These are phyloP conservation scores for Aphanomyces stellatus DNA, from an alignment of 352 stramenopile genomes.

Conservation along the genomic window DNA sequence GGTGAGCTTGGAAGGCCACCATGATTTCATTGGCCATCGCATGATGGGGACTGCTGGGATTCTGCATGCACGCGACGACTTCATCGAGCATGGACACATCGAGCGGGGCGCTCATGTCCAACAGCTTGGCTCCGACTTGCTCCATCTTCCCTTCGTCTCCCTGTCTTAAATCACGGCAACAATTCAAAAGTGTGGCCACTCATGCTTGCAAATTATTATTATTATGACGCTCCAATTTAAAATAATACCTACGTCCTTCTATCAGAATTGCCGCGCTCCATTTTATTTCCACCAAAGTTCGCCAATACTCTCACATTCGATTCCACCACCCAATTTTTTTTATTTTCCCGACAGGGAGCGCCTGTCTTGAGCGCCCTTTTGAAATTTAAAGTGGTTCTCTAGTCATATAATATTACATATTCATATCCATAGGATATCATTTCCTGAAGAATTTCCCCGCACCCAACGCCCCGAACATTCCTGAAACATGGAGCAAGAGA, in stretches of 20 bases:
- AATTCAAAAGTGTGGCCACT: constrained; percentile 19
- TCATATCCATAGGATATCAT: too few species aligned
- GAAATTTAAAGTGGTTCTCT: too few species aligned
- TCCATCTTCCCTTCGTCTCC: constrained; percentile 52
- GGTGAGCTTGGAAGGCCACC: constrained; percentile 89
- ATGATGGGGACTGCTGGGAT: constrained; percentile 91
- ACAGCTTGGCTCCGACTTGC: constrained; percentile 82
- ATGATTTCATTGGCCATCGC: constrained; percentile 89
- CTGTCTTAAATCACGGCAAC: neutral
- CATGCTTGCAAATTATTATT: neutral
- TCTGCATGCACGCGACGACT: constrained; percentile 94
- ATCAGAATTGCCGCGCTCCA: neutral
- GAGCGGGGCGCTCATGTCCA: constrained; percentile 93
- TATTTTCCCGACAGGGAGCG: neutral
- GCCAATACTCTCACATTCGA: neutral
- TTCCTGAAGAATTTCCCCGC: too few species aligned
- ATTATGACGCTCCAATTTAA: neutral
- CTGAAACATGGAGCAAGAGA: too few species aligned
- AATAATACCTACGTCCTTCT: neutral
- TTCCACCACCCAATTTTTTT: neutral
- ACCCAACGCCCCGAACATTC: too few species aligned
- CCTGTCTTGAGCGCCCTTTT: too few species aligned
- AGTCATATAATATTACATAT: too few species aligned
- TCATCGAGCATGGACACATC: constrained; percentile 94
- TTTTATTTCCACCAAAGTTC: neutral